Evolutionary conservation across 1,284 basidiomycete species (phyloP), one percentile per base, ranked within the genome.

Genomic region (Naganishia sp.): DNA sequence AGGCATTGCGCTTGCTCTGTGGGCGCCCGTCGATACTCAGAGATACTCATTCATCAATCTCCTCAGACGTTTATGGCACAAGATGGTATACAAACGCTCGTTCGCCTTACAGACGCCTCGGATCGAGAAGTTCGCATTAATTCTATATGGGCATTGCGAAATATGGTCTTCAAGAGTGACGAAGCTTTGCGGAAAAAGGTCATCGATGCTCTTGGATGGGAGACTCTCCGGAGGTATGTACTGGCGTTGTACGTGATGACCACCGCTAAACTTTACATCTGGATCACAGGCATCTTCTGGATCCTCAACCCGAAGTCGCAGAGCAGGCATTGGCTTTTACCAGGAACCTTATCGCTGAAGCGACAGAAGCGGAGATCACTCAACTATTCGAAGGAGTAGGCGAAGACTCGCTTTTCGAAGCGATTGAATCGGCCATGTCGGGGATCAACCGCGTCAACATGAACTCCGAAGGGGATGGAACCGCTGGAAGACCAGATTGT

Each of bases 71-170:
- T 88, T 65, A 75, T 92, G 16, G 83, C 86, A 31, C 81, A 86
- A 65, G 88, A 88, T 0, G 80, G 89, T 0, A 81, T 93, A 54
- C 78, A 83, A 1, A 79, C 89, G 1, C 79, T 93, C 4, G 84
- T 87, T 36, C 80, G 84, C 49, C 79, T 92, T 3, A 78, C 86
- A 1, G 73, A 79, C 23, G 81, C 81, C 2, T 80, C 81, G 0
- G 86, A 90, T 69, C 80, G 83, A 15, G 82, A 83, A 0, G 79
- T 93, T 10, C 81, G 85, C 13, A 75, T 88, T 49, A 90, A 87
- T 69, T 86, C 88, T 0, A 75, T 93, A 13, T 93, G 91, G 90
- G 87, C 87, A 0, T 79, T 92, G 55, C 92, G 90, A 77, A 94
- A 93, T 73, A 72, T 90, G 21, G 74, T 90, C 6, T 84, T 84